Percentiles rank a stretch among this genome's conserved stretches.
Conservation (phyloP, 495 filamentous ascomycete genomes). For the Aspergillus coremiiformis region DNA sequence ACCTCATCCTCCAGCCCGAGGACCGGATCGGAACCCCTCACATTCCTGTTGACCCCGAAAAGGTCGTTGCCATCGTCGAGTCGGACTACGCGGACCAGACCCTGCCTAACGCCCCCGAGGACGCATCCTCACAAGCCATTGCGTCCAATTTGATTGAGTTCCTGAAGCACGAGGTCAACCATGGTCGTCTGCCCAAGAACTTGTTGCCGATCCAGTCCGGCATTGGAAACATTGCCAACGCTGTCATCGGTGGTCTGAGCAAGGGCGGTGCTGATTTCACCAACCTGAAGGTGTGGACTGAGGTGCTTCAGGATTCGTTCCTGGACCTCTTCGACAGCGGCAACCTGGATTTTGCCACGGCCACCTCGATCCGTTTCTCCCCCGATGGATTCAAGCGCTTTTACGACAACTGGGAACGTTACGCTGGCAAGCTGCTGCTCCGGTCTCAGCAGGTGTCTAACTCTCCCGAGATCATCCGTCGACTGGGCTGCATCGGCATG, state of each 20-base stretch:
- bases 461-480: conserved; percentile 88
- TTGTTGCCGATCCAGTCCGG: conserved; percentile 82
- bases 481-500: conserved; percentile 87
- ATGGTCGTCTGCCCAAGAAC: conserved; percentile 68
- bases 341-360: conserved; percentile 83
- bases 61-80: conserved; percentile 80
- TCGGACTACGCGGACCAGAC: conserved; percentile 81
- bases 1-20: conserved; percentile 69
- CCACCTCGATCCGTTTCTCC: conserved; percentile 86
- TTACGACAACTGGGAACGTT: conserved; percentile 77
- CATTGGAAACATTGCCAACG: conserved; percentile 93
- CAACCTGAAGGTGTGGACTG: conserved; percentile 88
- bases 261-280: conserved; percentile 71
- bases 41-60: conserved; percentile 85
- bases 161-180: conserved; percentile 69
- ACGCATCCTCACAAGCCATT: conserved; percentile 64
- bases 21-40: conserved; percentile 78
- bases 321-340: conserved; percentile 89
- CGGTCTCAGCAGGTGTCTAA: conserved; percentile 85
- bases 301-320: conserved; percentile 91
- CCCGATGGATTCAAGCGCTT: conserved; percentile 89
- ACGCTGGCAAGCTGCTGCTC: conserved; percentile 76
- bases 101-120: conserved; percentile 65
- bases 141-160: conserved; percentile 81
- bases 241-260: conserved; percentile 77